Conservation (phyloP, 1,284 basidiomycete species). For the Sanghuangporus weigelae region DNA sequence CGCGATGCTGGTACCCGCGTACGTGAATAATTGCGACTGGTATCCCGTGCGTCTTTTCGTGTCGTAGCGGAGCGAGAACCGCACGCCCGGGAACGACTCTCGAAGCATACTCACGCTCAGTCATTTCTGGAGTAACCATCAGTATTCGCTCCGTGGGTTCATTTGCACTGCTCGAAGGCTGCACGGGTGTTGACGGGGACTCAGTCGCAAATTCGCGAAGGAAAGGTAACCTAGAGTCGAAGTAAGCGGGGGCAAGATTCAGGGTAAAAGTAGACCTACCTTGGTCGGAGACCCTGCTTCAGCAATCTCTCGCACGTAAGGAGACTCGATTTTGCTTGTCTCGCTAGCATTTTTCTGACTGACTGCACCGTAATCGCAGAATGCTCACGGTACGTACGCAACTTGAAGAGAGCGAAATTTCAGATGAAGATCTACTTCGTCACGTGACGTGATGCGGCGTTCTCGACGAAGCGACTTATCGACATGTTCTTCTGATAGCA, state of each 20-base stretch:
- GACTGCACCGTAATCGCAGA: neutral
- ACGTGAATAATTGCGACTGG: slow-evolving; percentile 85
- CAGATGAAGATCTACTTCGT: neutral
- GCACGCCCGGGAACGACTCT: slow-evolving; percentile 13
- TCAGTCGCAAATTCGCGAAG: slow-evolving; percentile 5
- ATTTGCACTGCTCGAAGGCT: neutral
- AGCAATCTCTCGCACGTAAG: neutral
- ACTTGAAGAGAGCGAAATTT: neutral
- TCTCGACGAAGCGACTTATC: neutral
- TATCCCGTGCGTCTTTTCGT: slow-evolving; percentile 62
- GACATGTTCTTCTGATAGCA: neutral
- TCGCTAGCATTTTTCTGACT: slow-evolving; percentile 3
- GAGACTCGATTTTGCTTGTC: neutral
- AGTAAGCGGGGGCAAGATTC: neutral
- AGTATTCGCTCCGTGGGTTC: neutral
- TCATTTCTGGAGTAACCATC: neutral
- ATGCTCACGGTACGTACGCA: neutral
- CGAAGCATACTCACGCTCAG: slow-evolving; percentile 10
- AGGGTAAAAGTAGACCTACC: neutral
- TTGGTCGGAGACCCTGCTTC: neutral
- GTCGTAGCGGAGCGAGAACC: slow-evolving; percentile 27
- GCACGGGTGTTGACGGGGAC: neutral
- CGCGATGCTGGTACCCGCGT: slow-evolving; percentile 65
- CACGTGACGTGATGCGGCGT: neutral
- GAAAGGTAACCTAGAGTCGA: neutral